These are phyloP conservation scores for Lagerstroemia speciosa DNA, from an alignment of 345 rosid species.

Conservation along the genomic window DNA sequence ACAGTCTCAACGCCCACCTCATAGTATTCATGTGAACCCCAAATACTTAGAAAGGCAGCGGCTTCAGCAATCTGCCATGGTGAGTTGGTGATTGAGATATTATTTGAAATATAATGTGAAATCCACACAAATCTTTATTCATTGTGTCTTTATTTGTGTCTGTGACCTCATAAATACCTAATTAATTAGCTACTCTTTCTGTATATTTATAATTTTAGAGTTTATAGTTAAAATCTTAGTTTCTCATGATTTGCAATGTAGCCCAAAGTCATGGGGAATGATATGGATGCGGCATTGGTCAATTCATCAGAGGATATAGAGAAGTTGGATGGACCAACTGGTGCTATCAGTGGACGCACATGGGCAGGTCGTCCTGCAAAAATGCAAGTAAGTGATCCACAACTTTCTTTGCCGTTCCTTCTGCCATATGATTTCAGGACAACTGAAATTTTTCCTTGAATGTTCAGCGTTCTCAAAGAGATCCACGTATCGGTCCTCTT, in stretches of 20 bases:
- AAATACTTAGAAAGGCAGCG: slow-evolving; percentile 92
- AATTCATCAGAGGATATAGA: slow-evolving; percentile 34
- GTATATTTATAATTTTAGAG: neutral
- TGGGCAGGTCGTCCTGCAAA: slow-evolving; percentile 55
- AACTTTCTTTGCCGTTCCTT: slow-evolving; percentile 9
- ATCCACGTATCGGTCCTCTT: slow-evolving; percentile 37
- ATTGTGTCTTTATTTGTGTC: neutral
- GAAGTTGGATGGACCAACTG: slow-evolving; percentile 43
- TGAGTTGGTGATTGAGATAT: slow-evolving; percentile 24
- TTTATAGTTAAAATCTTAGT: neutral
- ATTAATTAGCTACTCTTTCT: neutral
- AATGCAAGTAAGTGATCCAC: slow-evolving; percentile 39
- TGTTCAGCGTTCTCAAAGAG: slow-evolving; percentile 49
- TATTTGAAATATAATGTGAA: neutral
- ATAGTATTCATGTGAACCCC: slow-evolving; percentile 97
- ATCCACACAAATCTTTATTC: neutral
- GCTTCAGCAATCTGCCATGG: slow-evolving; percentile 80
- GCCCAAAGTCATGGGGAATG: slow-evolving; percentile 12
- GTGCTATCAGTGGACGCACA: slow-evolving; percentile 31
- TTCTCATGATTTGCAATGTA: neutral
- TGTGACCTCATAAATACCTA: neutral
- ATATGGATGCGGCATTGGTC: slow-evolving; percentile 25
- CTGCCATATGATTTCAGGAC: slow-evolving; percentile 9
- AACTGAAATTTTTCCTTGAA: slow-evolving; percentile 18
- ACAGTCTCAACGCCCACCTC: slow-evolving; percentile 61